Base-by-base conservation (phyloP, 495 filamentous ascomycete genomes). In the Annulohypoxylon nitens region DNA sequence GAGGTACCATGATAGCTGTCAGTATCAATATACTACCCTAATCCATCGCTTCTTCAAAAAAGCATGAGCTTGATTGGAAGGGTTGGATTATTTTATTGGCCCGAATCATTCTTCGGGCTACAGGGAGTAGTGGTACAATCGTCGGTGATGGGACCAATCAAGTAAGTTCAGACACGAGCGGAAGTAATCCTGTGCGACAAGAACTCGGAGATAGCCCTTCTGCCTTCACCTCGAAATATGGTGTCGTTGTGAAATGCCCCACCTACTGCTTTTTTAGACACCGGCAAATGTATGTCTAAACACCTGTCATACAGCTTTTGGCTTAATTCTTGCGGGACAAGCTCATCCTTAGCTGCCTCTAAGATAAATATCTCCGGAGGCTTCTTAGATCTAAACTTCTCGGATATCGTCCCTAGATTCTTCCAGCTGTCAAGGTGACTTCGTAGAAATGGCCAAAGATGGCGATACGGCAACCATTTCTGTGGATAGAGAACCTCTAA, bases 401-500 rank as follows among this genome's bases (percentile, higher is more conserved):
- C 45, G 14, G 78, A 80, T 54, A 86, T 81, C 16, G 75, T 36
- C 1, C 70, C 77, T 43, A 86, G 33, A 71, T 85, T 85, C 54
- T 75, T 65, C 80, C 79, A 85, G 62, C 83, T 85, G 51, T 85
- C 82, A 39, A 85, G 71, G 39, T 84, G 81, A 37, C 80, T 86
- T 33, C 83, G 77, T 30, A 86, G 74, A 50, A 86, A 85, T 0
- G 83, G 84, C 83, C 84, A 85, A 2, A 86, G 77, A 39, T 85
- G 75, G 30, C 78, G 79, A 66, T 96, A 95, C 0, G 92, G 92
- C 0, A 95, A 80, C 93, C 93, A 95, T 67, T 88, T 91, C 74
- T 95, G 92, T 9, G 93, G 93, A 78, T 94, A 96, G 18, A 97
- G 76, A 2, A 87, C 87, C 33, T 87, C 80, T 16, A 97, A 81